These are phyloP conservation scores for Gentiana dahurica DNA, from an alignment of 257 asterid species.

Conservation along the genomic window DNA sequence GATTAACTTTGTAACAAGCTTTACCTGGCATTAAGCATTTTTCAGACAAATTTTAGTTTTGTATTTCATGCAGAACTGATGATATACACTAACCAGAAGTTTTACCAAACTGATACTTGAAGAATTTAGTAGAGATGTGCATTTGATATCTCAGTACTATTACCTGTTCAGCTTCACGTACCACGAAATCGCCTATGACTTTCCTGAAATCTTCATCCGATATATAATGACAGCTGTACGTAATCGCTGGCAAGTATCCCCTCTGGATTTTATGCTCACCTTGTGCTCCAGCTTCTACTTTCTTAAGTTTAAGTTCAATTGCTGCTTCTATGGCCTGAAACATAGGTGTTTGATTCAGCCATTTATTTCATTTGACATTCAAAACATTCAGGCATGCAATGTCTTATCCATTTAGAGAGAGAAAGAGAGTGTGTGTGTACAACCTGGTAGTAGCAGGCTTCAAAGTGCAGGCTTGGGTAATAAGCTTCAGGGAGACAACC, in stretches of 20 bases:
- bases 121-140: neutral
- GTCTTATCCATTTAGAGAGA: no score
- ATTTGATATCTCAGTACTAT: neutral
- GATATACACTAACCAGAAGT: no score
- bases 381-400: no score
- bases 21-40: constrained; percentile 38
- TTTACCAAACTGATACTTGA: no score
- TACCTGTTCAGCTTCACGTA: constrained; percentile 80
- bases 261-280: constrained; percentile 98
- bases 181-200: constrained; percentile 65
- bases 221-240: constrained; percentile 84
- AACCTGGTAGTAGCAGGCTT: constrained; percentile 98
- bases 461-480: constrained; percentile 87
- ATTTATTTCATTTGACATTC: neutral
- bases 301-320: constrained; percentile 68
- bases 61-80: no score
- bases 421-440: no score
- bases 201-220: constrained; percentile 62
- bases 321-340: constrained; percentile 97
- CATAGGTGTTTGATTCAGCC: no score
- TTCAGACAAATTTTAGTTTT: neutral
- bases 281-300: constrained; percentile 97
- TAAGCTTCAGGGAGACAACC: constrained; percentile 86
- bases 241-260: constrained; percentile 80
- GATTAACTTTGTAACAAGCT: constrained; percentile 56